These are phyloP conservation scores for Biancaea sappan DNA, from an alignment of 306 rosid genomes.

Conservation along the genomic window DNA sequence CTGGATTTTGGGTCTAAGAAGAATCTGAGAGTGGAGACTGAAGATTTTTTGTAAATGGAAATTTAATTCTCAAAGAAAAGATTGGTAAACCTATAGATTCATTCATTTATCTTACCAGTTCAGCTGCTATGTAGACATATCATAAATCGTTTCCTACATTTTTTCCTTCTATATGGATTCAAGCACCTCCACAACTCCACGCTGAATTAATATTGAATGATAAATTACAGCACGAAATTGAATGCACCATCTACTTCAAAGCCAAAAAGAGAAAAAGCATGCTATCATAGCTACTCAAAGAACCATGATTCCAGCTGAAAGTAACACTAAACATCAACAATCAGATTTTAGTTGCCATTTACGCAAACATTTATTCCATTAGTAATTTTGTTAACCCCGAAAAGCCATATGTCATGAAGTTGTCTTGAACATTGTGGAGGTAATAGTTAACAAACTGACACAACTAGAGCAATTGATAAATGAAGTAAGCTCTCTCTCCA, in stretches of 20 bases:
- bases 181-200: constrained; percentile 8
- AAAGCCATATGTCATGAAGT: not conserved
- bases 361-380: not conserved
- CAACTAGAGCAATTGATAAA: not conserved
- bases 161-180: constrained; percentile 24
- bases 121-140: constrained; percentile 19
- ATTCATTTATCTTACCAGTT: constrained; percentile 17
- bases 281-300: too few relatives aligned
- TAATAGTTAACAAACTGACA: not conserved
- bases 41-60: constrained; percentile 24
- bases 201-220: constrained; percentile 11
- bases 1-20: constrained; percentile 21
- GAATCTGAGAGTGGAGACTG: constrained; percentile 15
- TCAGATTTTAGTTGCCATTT: not conserved
- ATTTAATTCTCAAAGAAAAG: not conserved
- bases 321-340: not conserved
- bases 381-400: not conserved
- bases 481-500: not conserved
- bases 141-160: constrained; percentile 25
- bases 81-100: not conserved
- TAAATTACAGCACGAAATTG: not conserved
- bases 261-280: not conserved
- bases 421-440: not conserved
- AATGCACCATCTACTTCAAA: not conserved
- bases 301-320: too few relatives aligned